These are phyloP conservation scores for Chlamydomonas applanata DNA, from an alignment of 139 green algal species.

Conservation along the genomic window DNA sequence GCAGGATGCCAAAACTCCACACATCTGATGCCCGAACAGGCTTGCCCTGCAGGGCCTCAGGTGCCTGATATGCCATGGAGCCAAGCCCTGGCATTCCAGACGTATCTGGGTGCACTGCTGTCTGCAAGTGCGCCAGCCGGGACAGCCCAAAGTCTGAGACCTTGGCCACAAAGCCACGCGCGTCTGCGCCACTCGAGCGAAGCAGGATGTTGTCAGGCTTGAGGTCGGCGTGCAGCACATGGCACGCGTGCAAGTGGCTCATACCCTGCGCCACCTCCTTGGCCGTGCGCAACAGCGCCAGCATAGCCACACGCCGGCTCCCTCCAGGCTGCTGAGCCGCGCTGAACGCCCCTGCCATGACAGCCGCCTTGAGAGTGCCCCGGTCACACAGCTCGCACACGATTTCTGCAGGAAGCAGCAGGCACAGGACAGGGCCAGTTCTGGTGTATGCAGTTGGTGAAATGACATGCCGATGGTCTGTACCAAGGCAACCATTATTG, in stretches of 20 bases:
- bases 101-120: background rate
- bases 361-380: too few species aligned
- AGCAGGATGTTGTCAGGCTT: conserved; percentile 10
- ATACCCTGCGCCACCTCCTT: conserved; percentile 31
- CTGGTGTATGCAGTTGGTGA: too few species aligned
- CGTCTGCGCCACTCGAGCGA: background rate
- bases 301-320: background rate
- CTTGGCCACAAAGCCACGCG: background rate
- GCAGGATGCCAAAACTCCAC: conserved; percentile 15
- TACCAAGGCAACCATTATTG: too few species aligned
- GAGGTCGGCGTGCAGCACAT: conserved; percentile 31
- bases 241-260: conserved; percentile 33
- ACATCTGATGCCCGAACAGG: conserved; percentile 6
- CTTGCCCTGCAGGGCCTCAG: background rate
- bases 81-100: conserved; percentile 4
- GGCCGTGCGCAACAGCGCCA: conserved; percentile 21
- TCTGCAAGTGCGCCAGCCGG: background rate
- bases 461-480: too few species aligned
- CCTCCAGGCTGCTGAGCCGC: too few species aligned
- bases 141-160: too few species aligned
- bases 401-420: too few species aligned
- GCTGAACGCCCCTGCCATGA: too few species aligned
- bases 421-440: too few species aligned
- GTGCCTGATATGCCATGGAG: conserved; percentile 11
- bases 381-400: too few species aligned